Conservation (phyloP, 768 basidiomycete species). For the Hypholoma sublateritium region DNA sequence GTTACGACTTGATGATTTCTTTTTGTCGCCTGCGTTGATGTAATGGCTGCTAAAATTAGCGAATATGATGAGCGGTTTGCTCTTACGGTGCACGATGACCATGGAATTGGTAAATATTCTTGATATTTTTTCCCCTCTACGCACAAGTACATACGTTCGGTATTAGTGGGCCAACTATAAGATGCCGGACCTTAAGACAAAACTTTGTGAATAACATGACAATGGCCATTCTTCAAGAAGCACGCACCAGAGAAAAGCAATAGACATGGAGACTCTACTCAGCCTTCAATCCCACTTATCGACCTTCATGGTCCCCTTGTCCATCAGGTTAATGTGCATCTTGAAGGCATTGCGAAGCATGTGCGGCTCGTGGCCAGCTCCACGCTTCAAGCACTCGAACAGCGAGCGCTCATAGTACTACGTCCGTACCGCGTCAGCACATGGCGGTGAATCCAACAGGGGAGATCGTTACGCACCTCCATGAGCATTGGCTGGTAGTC, state of each 20-base stretch:
- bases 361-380: constrained; percentile 48
- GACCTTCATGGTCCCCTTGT: constrained; percentile 40
- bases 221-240: background rate
- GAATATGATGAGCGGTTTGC: background rate
- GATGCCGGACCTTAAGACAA: background rate
- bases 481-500: constrained; percentile 41
- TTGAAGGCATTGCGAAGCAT: constrained; percentile 43
- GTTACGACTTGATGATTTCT: background rate
- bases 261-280: background rate
- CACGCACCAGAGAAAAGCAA: background rate
- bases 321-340: constrained; percentile 33
- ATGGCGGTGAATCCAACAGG: background rate
- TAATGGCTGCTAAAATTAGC: background rate
- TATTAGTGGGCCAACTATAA: background rate
- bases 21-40: background rate
- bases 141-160: background rate
- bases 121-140: background rate
- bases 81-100: no score
- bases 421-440: background rate
- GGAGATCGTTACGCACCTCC: constrained; percentile 27
- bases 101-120: background rate
- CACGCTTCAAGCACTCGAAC: constrained; percentile 41
- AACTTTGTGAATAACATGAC: background rate
- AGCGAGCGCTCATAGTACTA: constrained; percentile 45
- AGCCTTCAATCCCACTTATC: constrained; percentile 33